phyloP scores from a whole-genome alignment of 176 grass and related monocot species.

The Paspalum vaginatum region DNA sequence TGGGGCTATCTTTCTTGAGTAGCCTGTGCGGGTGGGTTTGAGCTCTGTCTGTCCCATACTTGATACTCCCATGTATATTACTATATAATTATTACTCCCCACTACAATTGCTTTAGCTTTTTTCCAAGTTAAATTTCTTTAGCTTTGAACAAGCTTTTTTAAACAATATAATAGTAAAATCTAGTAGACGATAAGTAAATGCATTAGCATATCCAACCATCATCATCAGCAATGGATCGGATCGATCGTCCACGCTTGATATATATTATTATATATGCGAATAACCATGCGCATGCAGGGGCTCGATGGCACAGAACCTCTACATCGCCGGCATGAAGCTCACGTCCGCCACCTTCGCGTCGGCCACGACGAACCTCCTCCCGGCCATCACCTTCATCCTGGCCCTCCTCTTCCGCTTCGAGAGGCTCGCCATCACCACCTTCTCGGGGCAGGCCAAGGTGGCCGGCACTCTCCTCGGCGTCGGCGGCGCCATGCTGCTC shows the following conservation, averaged over 20 bases:
- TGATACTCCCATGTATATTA: no score
- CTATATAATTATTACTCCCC: no score
- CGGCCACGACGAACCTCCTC: constrained; percentile 80
- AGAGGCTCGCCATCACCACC: constrained; percentile 47
- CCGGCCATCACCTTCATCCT: constrained; percentile 78
- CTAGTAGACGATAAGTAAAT: no score
- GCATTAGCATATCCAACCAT: no score
- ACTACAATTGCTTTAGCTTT: no score
- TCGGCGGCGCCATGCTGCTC: constrained; percentile 83
- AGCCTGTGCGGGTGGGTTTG: constrained; percentile 60
- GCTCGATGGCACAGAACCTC: constrained; percentile 71
- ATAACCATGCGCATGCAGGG: constrained; percentile 63
- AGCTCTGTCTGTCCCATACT: no score
- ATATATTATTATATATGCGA: no score
- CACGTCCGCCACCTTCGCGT: constrained; percentile 67
- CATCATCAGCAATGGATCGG: no score
- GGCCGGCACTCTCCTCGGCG: constrained; percentile 59
- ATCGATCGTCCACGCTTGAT: no score
- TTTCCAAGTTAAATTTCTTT: no score
- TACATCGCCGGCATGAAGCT: constrained; percentile 72
- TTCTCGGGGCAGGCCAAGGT: constrained; percentile 63
- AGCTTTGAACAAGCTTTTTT: no score
- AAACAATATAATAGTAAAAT: no score
- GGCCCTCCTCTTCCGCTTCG: constrained; percentile 72
- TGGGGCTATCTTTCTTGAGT: constrained; percentile 54